phyloP scores from a whole-genome alignment of 352 stramenopile genomes.

The Phytophthora litchii region DNA sequence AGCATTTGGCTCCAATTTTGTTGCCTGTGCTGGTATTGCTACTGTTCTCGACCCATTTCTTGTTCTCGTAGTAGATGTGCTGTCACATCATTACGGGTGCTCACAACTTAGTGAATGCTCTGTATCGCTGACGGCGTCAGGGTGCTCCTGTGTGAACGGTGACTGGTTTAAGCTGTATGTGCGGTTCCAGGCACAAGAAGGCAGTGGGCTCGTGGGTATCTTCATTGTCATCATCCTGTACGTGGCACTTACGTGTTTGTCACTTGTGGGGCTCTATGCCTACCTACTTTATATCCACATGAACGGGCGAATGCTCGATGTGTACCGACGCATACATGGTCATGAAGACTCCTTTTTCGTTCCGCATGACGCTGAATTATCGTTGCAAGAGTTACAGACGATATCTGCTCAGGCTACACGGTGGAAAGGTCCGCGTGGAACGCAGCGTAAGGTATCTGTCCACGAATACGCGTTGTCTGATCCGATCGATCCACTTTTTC shows the following conservation, averaged over 20 bases:
- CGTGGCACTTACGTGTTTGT: constrained; percentile 57
- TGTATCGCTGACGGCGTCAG: constrained; percentile 42
- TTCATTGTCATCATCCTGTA: constrained; percentile 85
- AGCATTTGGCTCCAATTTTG: constrained; percentile 74
- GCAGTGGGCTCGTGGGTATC: constrained; percentile 79
- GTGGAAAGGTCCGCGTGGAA: constrained; percentile 66
- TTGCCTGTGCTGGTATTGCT: constrained; percentile 77
- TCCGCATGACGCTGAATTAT: constrained; percentile 90
- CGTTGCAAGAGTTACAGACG: constrained; percentile 66
- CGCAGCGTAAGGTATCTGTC: constrained; percentile 79
- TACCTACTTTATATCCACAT: constrained; percentile 90
- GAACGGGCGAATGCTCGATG: constrained; percentile 90
- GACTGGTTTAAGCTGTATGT: constrained; percentile 91
- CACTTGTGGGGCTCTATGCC: constrained; percentile 63
- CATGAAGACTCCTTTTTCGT: constrained; percentile 82
- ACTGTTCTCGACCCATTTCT: constrained; percentile 84
- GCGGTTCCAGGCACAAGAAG: constrained; percentile 74
- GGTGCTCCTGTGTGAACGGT: constrained; percentile 73
- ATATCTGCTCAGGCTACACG: constrained; percentile 65
- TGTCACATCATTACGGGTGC: constrained; percentile 83
- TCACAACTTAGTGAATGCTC: constrained; percentile 43
- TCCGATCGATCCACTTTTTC: constrained; percentile 62
- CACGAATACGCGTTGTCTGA: constrained; percentile 82
- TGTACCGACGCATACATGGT: constrained; percentile 81
- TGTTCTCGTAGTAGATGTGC: constrained; percentile 79